Conservation (phyloP, 371 early-diverging fungal genomes). For the Capillidium heterosporum region DNA sequence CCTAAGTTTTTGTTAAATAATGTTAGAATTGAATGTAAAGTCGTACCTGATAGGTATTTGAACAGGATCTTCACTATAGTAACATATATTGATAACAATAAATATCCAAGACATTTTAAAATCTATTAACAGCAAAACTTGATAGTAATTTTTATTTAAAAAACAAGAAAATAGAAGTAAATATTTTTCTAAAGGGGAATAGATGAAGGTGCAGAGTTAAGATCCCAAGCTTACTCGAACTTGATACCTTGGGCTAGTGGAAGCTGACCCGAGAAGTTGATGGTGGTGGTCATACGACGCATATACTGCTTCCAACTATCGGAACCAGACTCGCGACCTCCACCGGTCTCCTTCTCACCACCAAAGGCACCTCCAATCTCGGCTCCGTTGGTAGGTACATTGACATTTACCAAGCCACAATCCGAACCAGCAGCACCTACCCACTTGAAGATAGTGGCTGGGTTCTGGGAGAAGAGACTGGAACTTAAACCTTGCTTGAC, state of each 20-base stretch:
- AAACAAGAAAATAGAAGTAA: too few species aligned
- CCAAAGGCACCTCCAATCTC: conserved; percentile 98
- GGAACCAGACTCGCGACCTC: conserved; percentile 87
- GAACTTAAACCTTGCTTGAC: conserved; percentile 85
- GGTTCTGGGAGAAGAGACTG: conserved; percentile 68
- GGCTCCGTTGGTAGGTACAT: conserved; percentile 94
- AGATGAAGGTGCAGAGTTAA: too few species aligned
- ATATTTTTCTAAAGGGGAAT: too few species aligned
- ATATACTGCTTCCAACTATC: conserved; percentile 86
- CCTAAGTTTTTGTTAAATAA: too few species aligned
- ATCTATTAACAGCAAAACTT: too few species aligned
- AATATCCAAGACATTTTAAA: too few species aligned
- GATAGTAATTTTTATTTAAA: too few species aligned
- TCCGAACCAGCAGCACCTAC: conserved; percentile 85
- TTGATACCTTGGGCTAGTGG: conserved; percentile 97
- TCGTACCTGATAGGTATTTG: too few species aligned
- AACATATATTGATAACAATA: too few species aligned
- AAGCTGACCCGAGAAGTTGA: conserved; percentile 77
- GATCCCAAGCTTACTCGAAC: conserved; percentile 66
- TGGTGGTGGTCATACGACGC: conserved; percentile 44
- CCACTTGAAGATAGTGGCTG: conserved; percentile 82
- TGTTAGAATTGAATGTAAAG: too few species aligned
- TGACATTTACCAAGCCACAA: conserved; percentile 94
- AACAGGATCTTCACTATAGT: too few species aligned
- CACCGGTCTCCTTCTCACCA: conserved; percentile 94